These are phyloP conservation scores for Teunomyces cretensis DNA, from an alignment of 805 yeast genomes.

Conservation along the genomic window DNA sequence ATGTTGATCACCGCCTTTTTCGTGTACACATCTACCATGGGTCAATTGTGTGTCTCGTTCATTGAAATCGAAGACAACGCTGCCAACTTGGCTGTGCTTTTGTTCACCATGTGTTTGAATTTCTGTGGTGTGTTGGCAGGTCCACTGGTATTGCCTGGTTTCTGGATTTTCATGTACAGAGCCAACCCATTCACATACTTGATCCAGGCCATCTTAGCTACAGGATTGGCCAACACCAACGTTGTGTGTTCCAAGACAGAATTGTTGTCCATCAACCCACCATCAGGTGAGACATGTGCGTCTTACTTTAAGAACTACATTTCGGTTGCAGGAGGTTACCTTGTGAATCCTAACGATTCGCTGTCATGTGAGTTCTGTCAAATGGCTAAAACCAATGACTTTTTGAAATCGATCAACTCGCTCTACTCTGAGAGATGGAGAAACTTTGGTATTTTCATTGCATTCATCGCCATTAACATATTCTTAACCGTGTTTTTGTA, in stretches of 20 bases:
- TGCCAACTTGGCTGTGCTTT: conserved; percentile 55
- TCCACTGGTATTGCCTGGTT: conserved; percentile 65
- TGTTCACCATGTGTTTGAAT: conserved; percentile 61
- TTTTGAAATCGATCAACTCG: conserved; percentile 48
- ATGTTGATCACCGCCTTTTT: conserved; percentile 42
- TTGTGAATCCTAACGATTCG: conserved; percentile 51
- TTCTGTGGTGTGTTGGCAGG: conserved; percentile 79
- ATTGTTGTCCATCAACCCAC: conserved; percentile 34
- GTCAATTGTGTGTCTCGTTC: conserved; percentile 59
- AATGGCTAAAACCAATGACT: conserved; percentile 55
- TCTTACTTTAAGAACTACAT: conserved; percentile 50
- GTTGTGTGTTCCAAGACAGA: conserved; percentile 29
- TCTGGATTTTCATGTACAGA: conserved; percentile 84
- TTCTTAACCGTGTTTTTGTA: conserved; percentile 37
- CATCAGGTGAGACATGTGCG: conserved; percentile 63
- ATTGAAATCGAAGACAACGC: conserved; percentile 60
- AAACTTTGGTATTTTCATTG: conserved; percentile 55
- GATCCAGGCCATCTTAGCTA: conserved; percentile 52
- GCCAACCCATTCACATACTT: conserved; percentile 72
- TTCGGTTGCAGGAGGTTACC: conserved; percentile 50
- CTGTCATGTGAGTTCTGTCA: conserved; percentile 53
- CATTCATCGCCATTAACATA: conserved; percentile 35
- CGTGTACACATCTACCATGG: conserved; percentile 57
- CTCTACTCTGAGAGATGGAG: conserved; percentile 59
- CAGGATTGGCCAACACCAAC: conserved; percentile 49